Base-by-base conservation (phyloP, 139 green algal genomes). In the Picochlorum costavermella region DNA sequence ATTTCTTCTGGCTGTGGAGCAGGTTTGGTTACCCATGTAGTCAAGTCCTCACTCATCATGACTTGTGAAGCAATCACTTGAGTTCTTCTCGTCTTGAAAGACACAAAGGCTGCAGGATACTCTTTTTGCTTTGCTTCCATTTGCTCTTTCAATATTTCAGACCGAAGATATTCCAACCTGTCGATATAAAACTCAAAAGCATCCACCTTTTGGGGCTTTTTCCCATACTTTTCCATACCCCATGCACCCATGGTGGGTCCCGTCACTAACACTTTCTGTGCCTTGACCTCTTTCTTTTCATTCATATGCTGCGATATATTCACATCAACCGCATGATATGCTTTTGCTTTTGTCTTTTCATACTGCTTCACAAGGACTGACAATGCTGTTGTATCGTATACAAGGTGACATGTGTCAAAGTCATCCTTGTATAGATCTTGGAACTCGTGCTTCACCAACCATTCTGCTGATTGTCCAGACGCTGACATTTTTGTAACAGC, bases 71-170 rank as follows among this genome's bases (percentile, higher is more conserved):
- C 79, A 40, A 79, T 17, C 14, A 75, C 75, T 56, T 74, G 68
- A 40, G 68, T 29, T n/a, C 16, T 31, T 53, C 79, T 50, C 26
- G 70, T 59, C 61, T 70, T 70, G 73, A 87, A 87, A 2, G 79
- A 87, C 3, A 86, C 79, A 40, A 87, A 86, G 1, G 79, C 81
- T 40, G 81, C 61, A n/a, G 74, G 61, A 26, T 72, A 33, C 33
- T 63, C 62, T 3, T 25, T 28, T 20, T 44, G 14, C 36, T 26
- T 29, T 5, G 68, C 60, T 23, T 33, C 16, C 12, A 45, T 55
- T 25, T 61, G 55, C 12, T 68, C 63, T 13, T 46, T 37, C 0
- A 12, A 10, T 4, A 74, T 60, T 13, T 26, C 11, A 10, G 49
- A 43, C 5, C 48, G 26, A 31, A 74, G 37, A 29, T 59, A 30